A percentile compares a stretch with the other conserved stretches of the same genome.
Evolutionary conservation across 768 basidiomycete species (phyloP).

Genomic region (Suillus sp.): DNA sequence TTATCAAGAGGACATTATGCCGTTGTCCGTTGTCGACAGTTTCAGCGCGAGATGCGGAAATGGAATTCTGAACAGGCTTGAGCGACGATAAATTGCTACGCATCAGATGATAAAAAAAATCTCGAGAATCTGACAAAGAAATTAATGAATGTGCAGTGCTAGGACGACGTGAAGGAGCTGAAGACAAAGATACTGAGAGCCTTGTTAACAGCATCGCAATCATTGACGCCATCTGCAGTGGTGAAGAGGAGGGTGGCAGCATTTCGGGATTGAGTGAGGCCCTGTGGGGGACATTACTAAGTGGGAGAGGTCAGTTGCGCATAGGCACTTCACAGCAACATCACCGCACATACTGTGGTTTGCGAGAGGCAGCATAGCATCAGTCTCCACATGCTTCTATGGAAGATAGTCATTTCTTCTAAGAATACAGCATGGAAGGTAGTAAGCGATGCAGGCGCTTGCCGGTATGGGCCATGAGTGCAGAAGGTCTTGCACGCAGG

Average conservation of each 20-base stretch:
- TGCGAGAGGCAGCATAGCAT: not conserved
- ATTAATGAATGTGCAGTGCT: not conserved
- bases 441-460: not conserved
- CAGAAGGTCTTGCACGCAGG: too few species aligned
- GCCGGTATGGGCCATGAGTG: too few species aligned
- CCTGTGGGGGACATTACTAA: not conserved
- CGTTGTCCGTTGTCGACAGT: not conserved
- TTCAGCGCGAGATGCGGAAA: not conserved
- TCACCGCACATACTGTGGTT: not conserved
- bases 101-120: not conserved
- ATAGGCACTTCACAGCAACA: not conserved
- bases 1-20: too few species aligned
- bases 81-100: not conserved
- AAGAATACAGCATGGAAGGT: not conserved
- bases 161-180: not conserved
- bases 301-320: not conserved
- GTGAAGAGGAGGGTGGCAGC: not conserved
- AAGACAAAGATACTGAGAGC: not conserved
- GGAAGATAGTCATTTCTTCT: not conserved
- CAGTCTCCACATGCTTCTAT: not conserved
- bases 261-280: not conserved
- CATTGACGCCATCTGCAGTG: not conserved
- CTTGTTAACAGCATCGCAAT: not conserved
- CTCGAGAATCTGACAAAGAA: not conserved
- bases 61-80: not conserved